Percentiles rank a stretch among this genome's conserved stretches.
These are phyloP conservation scores for Monilinia fructigena DNA, from an alignment of 2,329 filamentous ascomycete species.

Conservation along the genomic window DNA sequence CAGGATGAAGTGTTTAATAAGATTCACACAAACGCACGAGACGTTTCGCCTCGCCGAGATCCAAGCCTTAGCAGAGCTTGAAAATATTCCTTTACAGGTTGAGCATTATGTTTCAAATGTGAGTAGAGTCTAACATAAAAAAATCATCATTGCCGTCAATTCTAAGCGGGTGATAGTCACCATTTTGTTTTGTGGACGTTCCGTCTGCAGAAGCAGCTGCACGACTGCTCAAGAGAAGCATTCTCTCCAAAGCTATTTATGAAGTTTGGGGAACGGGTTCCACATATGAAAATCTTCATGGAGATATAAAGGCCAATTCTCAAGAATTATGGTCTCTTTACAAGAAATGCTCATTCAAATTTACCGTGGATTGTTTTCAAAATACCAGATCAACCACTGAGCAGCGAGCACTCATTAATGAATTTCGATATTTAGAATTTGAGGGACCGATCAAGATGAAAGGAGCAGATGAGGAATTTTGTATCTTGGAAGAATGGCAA, in stretches of 20 bases:
- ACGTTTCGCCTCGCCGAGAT: conserved; percentile 86
- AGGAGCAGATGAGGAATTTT: conserved; percentile 70
- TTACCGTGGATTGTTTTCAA: conserved; percentile 79
- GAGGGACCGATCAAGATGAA: conserved; percentile 76
- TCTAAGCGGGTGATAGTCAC: conserved; percentile 58
- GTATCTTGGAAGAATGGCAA: conserved; percentile 79
- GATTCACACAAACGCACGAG: conserved; percentile 86
- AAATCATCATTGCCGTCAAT: conserved; percentile 25
- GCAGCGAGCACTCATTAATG: conserved; percentile 75
- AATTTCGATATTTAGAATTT: conserved; percentile 76
- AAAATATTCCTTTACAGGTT: conserved; percentile 66
- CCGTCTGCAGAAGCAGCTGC: conserved; percentile 63
- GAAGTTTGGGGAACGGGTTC: conserved; percentile 80
- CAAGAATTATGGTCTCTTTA: conserved; percentile 66
- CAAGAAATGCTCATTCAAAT: conserved; percentile 69
- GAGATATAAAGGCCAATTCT: conserved; percentile 58
- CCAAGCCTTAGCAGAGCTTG: conserved; percentile 71
- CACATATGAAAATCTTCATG: conserved; percentile 67
- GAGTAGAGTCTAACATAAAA: conserved; percentile 42
- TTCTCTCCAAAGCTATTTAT: conserved; percentile 80
- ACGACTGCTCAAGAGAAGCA: conserved; percentile 69
- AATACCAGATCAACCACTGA: conserved; percentile 63
- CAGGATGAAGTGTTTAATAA: conserved; percentile 76
- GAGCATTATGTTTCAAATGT: conserved; percentile 74
- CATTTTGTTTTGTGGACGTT: conserved; percentile 77